Percentiles rank a stretch among this genome's conserved stretches.
These are phyloP conservation scores for Mucor irregularis DNA, from an alignment of 371 early-diverging fungal genomes.

Conservation along the genomic window DNA sequence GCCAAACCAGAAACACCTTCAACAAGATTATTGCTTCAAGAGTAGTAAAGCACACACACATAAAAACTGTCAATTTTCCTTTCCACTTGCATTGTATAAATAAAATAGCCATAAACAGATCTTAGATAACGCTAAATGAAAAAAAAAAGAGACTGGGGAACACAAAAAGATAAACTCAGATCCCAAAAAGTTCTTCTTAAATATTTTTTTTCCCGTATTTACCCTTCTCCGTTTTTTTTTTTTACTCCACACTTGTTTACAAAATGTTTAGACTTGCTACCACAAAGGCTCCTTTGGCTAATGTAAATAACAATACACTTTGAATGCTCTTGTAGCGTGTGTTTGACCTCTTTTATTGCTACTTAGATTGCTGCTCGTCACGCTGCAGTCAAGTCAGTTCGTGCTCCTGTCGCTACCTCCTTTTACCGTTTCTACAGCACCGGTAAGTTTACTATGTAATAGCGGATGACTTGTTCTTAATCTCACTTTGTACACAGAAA, in stretches of 20 bases:
- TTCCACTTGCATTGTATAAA: no score
- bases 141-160: no score
- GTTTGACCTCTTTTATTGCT: no score
- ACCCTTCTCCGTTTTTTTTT: not conserved
- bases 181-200: not conserved
- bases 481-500: constrained; percentile 16
- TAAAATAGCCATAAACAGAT: no score
- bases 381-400: constrained; percentile 46
- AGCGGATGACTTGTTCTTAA: not conserved
- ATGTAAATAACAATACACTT: constrained; percentile 34
- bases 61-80: no score
- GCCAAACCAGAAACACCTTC: not conserved
- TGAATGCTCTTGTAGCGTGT: not conserved
- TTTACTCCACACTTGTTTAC: constrained; percentile 11
- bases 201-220: constrained; percentile 2
- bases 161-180: no score
- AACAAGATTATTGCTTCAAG: not conserved
- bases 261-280: constrained; percentile 64
- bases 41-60: no score
- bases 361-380: constrained; percentile 63
- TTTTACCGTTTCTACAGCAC: constrained; percentile 62
- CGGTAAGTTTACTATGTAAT: not conserved
- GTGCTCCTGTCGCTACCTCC: constrained; percentile 55
- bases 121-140: no score
- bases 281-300: constrained; percentile 58